Conservation (phyloP, 208 protist genomes). For the Acanthamoeba lenticulata region DNA sequence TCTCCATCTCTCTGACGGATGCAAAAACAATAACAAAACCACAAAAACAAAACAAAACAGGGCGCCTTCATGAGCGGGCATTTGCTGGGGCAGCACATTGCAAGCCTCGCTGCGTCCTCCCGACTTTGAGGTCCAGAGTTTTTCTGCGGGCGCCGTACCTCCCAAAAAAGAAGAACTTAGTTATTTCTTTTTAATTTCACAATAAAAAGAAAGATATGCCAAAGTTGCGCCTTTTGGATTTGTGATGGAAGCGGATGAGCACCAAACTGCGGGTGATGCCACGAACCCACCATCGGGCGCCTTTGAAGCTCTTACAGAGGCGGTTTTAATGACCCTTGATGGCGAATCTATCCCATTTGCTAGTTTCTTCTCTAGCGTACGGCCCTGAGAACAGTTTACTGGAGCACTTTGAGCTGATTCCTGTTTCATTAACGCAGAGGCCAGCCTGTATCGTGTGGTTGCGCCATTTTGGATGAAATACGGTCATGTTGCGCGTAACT, state of each 20-base stretch:
- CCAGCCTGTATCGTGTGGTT: not conserved
- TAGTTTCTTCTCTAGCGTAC: not conserved
- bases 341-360: not conserved
- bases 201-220: too few relatives aligned
- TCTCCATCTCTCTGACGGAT: not conserved
- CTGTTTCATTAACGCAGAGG: not conserved
- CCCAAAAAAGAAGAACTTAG: too few relatives aligned
- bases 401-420: not conserved
- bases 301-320: not conserved
- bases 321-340: not conserved
- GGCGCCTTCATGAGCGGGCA: conserved; percentile 32
- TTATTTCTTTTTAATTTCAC: too few relatives aligned
- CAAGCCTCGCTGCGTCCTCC: not conserved
- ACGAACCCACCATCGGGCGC: not conserved
- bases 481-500: not conserved
- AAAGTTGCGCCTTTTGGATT: too few relatives aligned
- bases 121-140: not conserved
- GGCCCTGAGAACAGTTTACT: not conserved
- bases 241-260: not conserved
- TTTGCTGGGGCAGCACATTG: not conserved
- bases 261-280: too few relatives aligned
- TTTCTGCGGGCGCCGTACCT: too few relatives aligned
- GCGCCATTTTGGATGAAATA: conserved; percentile 38
- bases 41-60: too few relatives aligned
- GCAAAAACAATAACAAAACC: too few relatives aligned